A percentile compares a stretch with the other conserved stretches of the same genome.
Evolutionary conservation across 2,329 filamentous ascomycete species (phyloP).

Genomic region (Aspergillus costaricaensis): DNA sequence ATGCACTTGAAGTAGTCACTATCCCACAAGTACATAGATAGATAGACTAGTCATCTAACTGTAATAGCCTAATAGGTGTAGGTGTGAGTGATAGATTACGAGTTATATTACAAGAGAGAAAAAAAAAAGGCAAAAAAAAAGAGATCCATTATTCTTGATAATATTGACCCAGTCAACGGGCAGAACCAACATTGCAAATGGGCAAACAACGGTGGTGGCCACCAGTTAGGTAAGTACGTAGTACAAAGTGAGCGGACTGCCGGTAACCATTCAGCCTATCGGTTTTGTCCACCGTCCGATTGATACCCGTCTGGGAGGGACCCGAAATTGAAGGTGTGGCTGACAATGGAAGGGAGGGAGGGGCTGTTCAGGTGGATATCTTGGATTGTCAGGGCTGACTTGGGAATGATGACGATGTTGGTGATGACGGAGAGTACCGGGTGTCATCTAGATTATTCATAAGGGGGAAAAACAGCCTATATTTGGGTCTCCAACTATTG

Average conservation of each 20-base stretch:
- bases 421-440: not conserved
- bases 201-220: not conserved
- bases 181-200: not conserved
- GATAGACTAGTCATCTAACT: not conserved
- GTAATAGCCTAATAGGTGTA: not conserved
- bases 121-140: not conserved
- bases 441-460: not conserved
- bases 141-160: not conserved
- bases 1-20: too few relatives aligned
- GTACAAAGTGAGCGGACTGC: too few relatives aligned
- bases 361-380: not conserved
- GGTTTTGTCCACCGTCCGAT: not conserved
- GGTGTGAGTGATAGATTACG: not conserved
- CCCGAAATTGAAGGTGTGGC: not conserved
- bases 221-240: not conserved
- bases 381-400: too few relatives aligned
- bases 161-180: not conserved
- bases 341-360: not conserved
- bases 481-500: too few relatives aligned
- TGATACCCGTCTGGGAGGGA: not conserved
- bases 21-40: not conserved
- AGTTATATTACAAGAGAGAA: not conserved
- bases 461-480: too few relatives aligned
- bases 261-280: not conserved
- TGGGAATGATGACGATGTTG: not conserved